Evolutionary conservation across 768 basidiomycete genomes (phyloP).

Genomic region (Boletus rufocinnamomeus): DNA sequence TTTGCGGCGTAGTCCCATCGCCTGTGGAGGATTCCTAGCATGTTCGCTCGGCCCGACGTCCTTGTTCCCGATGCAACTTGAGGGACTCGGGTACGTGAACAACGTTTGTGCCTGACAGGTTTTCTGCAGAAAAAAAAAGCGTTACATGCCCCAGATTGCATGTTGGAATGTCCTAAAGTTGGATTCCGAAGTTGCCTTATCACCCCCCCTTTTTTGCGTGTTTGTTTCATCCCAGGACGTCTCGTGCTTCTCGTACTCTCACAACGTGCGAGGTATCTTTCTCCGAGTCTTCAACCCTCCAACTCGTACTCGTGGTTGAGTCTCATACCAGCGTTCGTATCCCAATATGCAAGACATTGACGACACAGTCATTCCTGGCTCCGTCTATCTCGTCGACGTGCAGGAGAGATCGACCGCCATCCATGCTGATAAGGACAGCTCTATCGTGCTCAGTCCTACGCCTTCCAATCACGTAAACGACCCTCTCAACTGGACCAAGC

Average conservation of each 20-base stretch:
- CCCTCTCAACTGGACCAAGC: conserved; percentile 25
- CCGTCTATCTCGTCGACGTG: conserved; percentile 29
- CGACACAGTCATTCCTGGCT: conserved; percentile 23
- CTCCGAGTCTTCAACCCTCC: background rate
- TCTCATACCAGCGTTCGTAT: background rate
- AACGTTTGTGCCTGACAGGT: background rate
- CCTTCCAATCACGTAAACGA: conserved; percentile 28
- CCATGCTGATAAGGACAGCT: conserved; percentile 16
- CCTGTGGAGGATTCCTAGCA: background rate
- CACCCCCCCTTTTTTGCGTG: background rate
- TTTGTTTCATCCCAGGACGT: background rate
- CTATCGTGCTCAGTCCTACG: conserved; percentile 28
- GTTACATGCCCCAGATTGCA: background rate
- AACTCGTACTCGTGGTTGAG: background rate
- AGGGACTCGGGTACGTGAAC: background rate
- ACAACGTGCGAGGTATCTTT: background rate
- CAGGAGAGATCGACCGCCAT: conserved; percentile 14
- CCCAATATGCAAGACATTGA: conserved; percentile 19
- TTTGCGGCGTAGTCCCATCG: background rate
- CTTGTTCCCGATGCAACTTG: background rate
- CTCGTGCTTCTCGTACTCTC: background rate
- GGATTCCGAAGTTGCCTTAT: background rate
- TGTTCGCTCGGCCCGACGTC: background rate
- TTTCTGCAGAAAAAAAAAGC: background rate
- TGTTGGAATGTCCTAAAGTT: conserved; percentile 3